Evolutionary conservation across 345 rosid species (phyloP).

Genomic region (Salix suchowensis): DNA sequence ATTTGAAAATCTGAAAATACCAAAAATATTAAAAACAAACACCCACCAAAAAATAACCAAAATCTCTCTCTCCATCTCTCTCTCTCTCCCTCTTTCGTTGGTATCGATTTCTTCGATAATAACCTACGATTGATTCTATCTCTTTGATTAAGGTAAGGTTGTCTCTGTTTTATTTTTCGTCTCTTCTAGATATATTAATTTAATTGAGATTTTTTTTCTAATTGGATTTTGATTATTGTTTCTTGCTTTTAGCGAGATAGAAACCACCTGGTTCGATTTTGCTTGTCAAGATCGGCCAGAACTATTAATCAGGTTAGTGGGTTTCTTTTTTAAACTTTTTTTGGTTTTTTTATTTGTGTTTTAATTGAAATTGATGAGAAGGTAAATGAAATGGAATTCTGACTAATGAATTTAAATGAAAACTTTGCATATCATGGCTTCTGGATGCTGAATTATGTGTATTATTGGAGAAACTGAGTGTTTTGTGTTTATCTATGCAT

Average conservation of each 20-base stretch:
- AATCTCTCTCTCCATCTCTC: not conserved
- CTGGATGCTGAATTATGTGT: not conserved
- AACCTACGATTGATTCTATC: not conserved
- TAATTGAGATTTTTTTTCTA: not conserved
- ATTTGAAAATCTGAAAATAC: not conserved
- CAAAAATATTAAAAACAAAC: not conserved
- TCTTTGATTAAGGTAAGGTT: not conserved
- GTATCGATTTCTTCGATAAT: conserved; percentile 1
- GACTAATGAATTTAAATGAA: not conserved
- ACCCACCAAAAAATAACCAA: not conserved
- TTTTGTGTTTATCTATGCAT: not conserved
- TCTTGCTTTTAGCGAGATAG: not conserved
- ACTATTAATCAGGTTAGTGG: not conserved
- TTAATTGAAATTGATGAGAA: not conserved
- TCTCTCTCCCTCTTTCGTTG: not conserved
- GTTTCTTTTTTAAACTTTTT: not conserved
- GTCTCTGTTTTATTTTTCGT: not conserved
- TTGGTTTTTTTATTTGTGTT: not conserved
- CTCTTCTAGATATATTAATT: not conserved
- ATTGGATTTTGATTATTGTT: not conserved
- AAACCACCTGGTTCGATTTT: not conserved
- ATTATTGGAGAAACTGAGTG: not conserved
- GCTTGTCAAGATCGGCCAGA: not conserved
- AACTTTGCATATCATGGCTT: not conserved
- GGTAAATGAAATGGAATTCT: not conserved